Evolutionary conservation across 129 eudicot species (phyloP).

Genomic region (Logfia minima): DNA sequence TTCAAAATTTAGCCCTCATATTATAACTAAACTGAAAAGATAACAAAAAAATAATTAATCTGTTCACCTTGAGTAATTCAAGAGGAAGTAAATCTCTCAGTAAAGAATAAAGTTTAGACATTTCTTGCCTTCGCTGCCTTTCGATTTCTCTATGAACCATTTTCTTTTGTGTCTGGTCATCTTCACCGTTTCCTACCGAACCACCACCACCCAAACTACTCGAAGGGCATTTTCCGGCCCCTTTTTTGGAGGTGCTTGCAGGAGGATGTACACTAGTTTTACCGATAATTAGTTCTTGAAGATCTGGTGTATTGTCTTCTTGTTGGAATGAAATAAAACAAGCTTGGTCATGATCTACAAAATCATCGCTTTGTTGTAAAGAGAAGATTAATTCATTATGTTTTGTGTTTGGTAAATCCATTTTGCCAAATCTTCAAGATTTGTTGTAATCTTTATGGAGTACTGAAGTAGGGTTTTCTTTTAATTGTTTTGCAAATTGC

Average conservation of each 20-base stretch:
- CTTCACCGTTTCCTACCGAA: slow-evolving; percentile 7
- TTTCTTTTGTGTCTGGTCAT: slow-evolving; percentile 36
- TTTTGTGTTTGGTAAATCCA: slow-evolving; percentile 29
- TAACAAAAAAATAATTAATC: neutral
- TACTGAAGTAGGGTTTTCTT: slow-evolving; percentile 30
- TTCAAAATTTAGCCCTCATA: neutral
- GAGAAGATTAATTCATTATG: slow-evolving; percentile 37
- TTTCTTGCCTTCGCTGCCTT: slow-evolving; percentile 64
- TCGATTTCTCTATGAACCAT: slow-evolving; percentile 58
- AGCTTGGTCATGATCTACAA: slow-evolving; percentile 34
- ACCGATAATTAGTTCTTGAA: slow-evolving; percentile 7
- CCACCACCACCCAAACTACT: neutral
- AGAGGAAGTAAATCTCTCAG: slow-evolving; percentile 69
- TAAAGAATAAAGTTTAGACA: slow-evolving; percentile 54
- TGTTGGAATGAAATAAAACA: slow-evolving; percentile 30
- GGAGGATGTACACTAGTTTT: neutral
- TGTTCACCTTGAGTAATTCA: slow-evolving; percentile 53
- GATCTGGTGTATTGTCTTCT: slow-evolving; percentile 28
- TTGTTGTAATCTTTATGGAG: slow-evolving; percentile 23
- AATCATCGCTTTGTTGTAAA: slow-evolving; percentile 38
- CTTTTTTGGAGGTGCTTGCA: slow-evolving; percentile 3
- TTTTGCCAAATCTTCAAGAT: slow-evolving; percentile 35
- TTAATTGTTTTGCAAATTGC: slow-evolving; percentile 7
- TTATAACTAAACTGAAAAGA: neutral
- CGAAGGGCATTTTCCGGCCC: neutral